Conservation (phyloP, 352 stramenopile genomes). For the Phytophthora meadii region DNA sequence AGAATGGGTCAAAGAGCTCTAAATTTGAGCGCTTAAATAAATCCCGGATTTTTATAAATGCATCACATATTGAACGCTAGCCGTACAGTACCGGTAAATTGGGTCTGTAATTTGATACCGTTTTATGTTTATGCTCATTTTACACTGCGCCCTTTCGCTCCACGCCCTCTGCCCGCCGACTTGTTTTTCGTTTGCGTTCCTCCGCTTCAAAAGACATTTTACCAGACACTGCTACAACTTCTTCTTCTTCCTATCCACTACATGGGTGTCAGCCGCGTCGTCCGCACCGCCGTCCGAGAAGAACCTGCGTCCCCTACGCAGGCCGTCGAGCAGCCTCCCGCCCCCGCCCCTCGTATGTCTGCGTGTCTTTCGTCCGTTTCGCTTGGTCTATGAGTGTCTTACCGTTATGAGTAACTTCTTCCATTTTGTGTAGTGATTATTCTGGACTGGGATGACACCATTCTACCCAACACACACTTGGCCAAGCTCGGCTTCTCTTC, state of each 20-base stretch:
- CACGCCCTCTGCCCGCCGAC: constrained; percentile 16
- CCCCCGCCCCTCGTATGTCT: constrained; percentile 29
- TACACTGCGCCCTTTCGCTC: constrained; percentile 28
- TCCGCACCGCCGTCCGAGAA: constrained; percentile 29
- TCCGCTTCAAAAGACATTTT: constrained; percentile 30
- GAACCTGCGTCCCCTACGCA: constrained; percentile 26
- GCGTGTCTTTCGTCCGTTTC: not conserved
- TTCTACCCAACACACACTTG: constrained; percentile 79
- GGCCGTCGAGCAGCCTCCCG: constrained; percentile 14
- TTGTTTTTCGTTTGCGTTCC: constrained; percentile 25
- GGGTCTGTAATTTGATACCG: no score
- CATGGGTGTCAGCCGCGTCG: constrained; percentile 44
- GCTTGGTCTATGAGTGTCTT: not conserved
- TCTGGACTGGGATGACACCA: constrained; percentile 85
- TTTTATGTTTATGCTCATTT: constrained; percentile 20
- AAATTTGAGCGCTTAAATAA: not conserved
- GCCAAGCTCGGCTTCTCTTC: constrained; percentile 68
- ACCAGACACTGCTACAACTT: constrained; percentile 20
- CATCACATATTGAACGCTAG: no score
- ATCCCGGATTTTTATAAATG: not conserved
- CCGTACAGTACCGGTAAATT: no score
- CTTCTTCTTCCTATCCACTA: constrained; percentile 1
- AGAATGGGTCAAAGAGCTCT: not conserved
- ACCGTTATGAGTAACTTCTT: constrained; percentile 1
- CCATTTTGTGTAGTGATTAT: constrained; percentile 57